phyloP scores from a whole-genome alignment of 2,329 filamentous ascomycete genomes.

The Talaromyces funiculosus region DNA sequence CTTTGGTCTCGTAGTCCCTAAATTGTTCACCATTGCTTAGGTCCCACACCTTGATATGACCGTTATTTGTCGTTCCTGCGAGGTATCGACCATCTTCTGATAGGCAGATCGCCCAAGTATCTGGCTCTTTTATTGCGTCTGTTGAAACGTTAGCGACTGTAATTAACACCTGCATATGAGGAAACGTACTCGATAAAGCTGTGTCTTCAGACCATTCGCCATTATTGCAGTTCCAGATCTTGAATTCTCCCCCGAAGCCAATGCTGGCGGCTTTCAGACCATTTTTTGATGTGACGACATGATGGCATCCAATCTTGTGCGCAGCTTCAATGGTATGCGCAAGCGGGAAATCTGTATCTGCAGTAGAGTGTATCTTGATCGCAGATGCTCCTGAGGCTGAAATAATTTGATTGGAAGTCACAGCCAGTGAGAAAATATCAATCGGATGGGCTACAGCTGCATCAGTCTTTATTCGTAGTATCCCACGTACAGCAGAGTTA shows the following conservation, averaged over 20 bases:
- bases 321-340: conserved; percentile 72
- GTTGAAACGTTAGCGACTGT: conserved; percentile 6
- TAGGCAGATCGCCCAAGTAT: conserved; percentile 82
- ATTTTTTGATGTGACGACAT: conserved; percentile 65
- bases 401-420: conserved; percentile 67
- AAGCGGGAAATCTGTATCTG: conserved; percentile 65
- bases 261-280: conserved; percentile 72
- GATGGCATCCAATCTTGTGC: conserved; percentile 87
- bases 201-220: conserved; percentile 51
- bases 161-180: neutral
- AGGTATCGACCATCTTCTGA: conserved; percentile 78
- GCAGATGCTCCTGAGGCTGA: conserved; percentile 80
- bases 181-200: conserved; percentile 37
- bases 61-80: conserved; percentile 82
- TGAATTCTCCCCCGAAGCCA: conserved; percentile 84
- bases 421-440: conserved; percentile 77
- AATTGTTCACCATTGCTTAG: conserved; percentile 57
- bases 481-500: neutral
- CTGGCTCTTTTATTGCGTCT: conserved; percentile 54
- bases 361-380: conserved; percentile 73
- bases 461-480: neutral
- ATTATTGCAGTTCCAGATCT: conserved; percentile 65
- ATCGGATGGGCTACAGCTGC: conserved; percentile 67
- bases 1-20: conserved; percentile 82
- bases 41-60: conserved; percentile 86